Base-by-base conservation (phyloP, 345 rosid genomes). In the Draba incana region DNA sequence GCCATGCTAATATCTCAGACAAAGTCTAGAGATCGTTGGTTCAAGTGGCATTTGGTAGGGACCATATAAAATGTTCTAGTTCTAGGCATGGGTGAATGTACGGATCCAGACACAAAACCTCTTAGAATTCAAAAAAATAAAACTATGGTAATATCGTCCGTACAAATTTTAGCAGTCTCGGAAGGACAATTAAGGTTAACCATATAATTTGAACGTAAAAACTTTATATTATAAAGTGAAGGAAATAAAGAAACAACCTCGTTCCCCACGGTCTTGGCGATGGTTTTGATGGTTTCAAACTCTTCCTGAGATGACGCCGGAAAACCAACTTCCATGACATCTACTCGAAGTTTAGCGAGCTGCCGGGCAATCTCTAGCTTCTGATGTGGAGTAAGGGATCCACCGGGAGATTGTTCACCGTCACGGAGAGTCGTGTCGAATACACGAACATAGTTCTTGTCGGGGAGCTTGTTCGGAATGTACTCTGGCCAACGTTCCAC, bases 401-500 rank as follows among this genome's bases (percentile, higher is more conserved):
- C 98, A 66, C 98, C 98, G 0, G 97, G 97, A 66, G 98, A 83
- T 78, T 90, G 98, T 71, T 93, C 98, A 14, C 98, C 97, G 48
- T 90, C 97, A 35, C 98, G 97, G 73, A 88, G 98, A 24, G 98
- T 93, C 55, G 97, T 93, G 78, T 93, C 96, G 53, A 93, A 87
- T 38, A 90, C 57, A 68, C 97, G 94, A 46, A 93, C 92, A 54
- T 90, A 90, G 44, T 73, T 71, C 24, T 91, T 87, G 76, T 86
- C 88, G 0, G 86, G 57, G 24, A 93, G 88, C 44, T 62, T 84
- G 80, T 75, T 72, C 33, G 98, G 96, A 46, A 85, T 44, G 77
- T 90, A 88, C 0, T 75, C 78, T 0, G 96, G 92, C 10, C 88
- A 85, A 69, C 54, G 48, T 62, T 63, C 69, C 47, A 62, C 31